Percentiles rank a stretch among this genome's conserved stretches.
phyloP scores from a whole-genome alignment of 2,329 filamentous ascomycete genomes.

The Cadophora malorum region DNA sequence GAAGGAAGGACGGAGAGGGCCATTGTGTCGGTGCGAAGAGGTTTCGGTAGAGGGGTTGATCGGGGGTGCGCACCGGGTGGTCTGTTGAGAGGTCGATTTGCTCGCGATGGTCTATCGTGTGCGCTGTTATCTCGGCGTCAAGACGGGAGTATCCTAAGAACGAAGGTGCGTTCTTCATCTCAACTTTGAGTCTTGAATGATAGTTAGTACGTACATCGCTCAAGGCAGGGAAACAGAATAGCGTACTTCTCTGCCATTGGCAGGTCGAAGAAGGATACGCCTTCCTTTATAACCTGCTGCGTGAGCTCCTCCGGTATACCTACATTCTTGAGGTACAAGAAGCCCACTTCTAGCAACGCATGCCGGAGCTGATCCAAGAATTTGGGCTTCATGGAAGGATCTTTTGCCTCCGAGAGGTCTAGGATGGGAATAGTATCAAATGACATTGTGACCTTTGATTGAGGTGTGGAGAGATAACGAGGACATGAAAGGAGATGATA shows the following conservation, averaged over 20 bases:
- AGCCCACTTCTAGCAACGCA: constrained; percentile 85
- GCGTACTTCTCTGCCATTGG: constrained; percentile 75
- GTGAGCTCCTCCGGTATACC: constrained; percentile 72
- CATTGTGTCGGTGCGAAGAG: constrained; percentile 81
- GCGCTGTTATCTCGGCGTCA: constrained; percentile 74
- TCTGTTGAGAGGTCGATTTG: constrained; percentile 87
- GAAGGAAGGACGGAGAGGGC: constrained; percentile 69
- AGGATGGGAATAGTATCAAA: constrained; percentile 81
- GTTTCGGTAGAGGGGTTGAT: constrained; percentile 74
- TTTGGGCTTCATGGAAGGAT: constrained; percentile 69
- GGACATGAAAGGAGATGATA: neutral
- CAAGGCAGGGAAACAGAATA: neutral
- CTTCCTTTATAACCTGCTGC: constrained; percentile 68
- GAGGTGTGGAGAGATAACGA: neutral
- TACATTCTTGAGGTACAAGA: constrained; percentile 83
- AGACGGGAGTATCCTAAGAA: constrained; percentile 75
- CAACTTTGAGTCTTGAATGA: constrained; percentile 61
- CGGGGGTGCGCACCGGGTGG: constrained; percentile 67
- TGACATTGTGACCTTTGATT: constrained; percentile 38
- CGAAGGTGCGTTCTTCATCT: constrained; percentile 76
- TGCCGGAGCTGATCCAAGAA: constrained; percentile 76
- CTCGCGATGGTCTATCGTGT: constrained; percentile 79
- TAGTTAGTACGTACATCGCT: neutral
- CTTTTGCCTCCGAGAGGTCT: constrained; percentile 71
- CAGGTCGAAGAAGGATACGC: constrained; percentile 78